Evolutionary conservation across 345 rosid genomes (phyloP).

Genomic region (Acer yangbiense): DNA sequence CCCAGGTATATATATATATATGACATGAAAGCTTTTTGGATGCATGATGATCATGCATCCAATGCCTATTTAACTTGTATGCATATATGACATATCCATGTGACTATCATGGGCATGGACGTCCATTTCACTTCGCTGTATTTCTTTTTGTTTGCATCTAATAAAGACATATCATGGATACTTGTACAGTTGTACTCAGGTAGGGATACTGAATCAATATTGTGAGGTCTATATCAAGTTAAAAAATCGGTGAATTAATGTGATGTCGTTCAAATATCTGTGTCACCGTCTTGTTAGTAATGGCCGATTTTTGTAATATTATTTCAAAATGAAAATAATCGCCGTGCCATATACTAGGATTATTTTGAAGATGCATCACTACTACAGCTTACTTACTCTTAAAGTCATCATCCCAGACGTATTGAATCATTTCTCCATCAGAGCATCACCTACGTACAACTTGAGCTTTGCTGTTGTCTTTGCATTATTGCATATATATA

Average conservation of each 20-base stretch:
- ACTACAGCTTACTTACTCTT: background rate
- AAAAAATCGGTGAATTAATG: background rate
- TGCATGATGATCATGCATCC: conserved; percentile 10
- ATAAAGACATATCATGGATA: no score
- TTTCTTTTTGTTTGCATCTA: no score
- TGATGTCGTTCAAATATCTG: background rate
- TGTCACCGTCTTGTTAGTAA: background rate
- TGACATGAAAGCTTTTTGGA: background rate
- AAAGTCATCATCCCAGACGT: no score
- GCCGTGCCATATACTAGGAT: no score
- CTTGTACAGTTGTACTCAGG: no score
- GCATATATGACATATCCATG: background rate
- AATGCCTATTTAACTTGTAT: conserved; percentile 17
- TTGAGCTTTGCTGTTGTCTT: background rate
- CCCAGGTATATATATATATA: conserved; percentile 52
- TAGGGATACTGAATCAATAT: no score
- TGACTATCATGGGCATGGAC: background rate
- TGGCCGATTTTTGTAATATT: no score
- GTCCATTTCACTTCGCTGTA: background rate
- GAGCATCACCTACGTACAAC: no score
- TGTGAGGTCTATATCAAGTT: background rate
- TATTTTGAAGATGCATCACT: background rate
- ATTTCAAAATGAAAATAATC: no score
- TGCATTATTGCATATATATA: background rate
- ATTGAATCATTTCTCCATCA: no score